Evolutionary conservation across 768 basidiomycete genomes (phyloP).

Genomic region (Mycena leptocephala): DNA sequence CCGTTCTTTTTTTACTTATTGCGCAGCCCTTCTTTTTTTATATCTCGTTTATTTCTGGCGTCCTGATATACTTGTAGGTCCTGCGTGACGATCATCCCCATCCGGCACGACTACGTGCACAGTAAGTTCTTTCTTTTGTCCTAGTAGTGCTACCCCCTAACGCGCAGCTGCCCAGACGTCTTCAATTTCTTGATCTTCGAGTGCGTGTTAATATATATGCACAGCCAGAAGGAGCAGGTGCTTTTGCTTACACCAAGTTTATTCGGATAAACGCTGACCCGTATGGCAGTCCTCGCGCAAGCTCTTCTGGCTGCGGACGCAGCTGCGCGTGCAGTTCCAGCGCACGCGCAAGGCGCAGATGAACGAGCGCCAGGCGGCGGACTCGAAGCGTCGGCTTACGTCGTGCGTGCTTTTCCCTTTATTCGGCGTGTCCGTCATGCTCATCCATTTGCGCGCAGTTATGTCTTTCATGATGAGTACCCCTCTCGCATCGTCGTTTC

Average conservation of each 20-base stretch:
- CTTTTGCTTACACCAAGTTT: conserved; percentile 6
- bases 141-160: too few species aligned
- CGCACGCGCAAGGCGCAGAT: conserved; percentile 60
- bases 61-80: neutral
- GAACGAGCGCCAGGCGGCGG: conserved; percentile 66
- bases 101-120: neutral
- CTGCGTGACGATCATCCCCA: conserved; percentile 28
- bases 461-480: conserved; percentile 49
- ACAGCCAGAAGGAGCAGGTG: conserved; percentile 57
- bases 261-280: neutral
- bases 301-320: conserved; percentile 64
- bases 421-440: conserved; percentile 46
- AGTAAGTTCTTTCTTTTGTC: neutral
- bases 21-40: too few species aligned
- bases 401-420: conserved; percentile 52
- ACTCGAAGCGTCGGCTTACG: conserved; percentile 50
- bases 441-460: conserved; percentile 52
- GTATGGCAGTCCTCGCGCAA: conserved; percentile 63
- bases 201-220: conserved; percentile 70
- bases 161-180: conserved; percentile 46
- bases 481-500: neutral
- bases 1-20: too few species aligned
- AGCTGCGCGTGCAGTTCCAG: conserved; percentile 68
- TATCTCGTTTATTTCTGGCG: too few species aligned
- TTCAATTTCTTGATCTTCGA: conserved; percentile 71